A percentile compares a stretch with the other conserved stretches of the same genome.
Evolutionary conservation across 345 rosid genomes (phyloP).

Genomic region (Brassica incana): DNA sequence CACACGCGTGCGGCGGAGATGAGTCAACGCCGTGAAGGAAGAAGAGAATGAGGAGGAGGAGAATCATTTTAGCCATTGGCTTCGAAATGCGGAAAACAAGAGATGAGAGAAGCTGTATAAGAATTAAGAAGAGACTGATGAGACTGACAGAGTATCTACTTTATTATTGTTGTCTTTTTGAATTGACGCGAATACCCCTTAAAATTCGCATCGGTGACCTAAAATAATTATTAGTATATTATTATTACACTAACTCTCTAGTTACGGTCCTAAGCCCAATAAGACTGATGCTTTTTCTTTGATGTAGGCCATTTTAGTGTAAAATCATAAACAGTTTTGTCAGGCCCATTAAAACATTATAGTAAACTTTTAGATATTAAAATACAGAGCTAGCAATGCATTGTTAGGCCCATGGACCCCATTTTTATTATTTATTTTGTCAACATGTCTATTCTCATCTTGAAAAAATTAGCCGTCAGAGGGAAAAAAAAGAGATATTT

Average conservation of each 20-base stretch:
- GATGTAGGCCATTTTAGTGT: background rate
- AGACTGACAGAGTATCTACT: slow-evolving; percentile 10
- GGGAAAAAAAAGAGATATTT: too few species aligned
- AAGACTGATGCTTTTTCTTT: background rate
- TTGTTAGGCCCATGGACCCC: too few species aligned
- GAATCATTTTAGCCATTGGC: slow-evolving; percentile 20
- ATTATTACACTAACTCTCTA: background rate
- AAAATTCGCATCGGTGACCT: background rate
- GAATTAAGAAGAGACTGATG: background rate
- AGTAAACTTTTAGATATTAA: background rate
- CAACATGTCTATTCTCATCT: too few species aligned
- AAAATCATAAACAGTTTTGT: background rate
- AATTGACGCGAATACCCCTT: slow-evolving; percentile 24
- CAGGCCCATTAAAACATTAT: background rate
- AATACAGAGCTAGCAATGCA: background rate
- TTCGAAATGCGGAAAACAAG: slow-evolving; percentile 24
- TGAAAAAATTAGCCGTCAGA: too few species aligned
- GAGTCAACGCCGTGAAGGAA: background rate
- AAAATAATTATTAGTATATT: too few species aligned
- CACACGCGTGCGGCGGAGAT: slow-evolving; percentile 59
- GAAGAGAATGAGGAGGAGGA: background rate
- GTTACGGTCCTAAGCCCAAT: background rate
- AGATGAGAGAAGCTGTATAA: background rate
- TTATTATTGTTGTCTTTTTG: background rate
- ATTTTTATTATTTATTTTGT: too few species aligned